phyloP scores from a whole-genome alignment of 768 basidiomycete genomes.

The Lactifluus pinguis region DNA sequence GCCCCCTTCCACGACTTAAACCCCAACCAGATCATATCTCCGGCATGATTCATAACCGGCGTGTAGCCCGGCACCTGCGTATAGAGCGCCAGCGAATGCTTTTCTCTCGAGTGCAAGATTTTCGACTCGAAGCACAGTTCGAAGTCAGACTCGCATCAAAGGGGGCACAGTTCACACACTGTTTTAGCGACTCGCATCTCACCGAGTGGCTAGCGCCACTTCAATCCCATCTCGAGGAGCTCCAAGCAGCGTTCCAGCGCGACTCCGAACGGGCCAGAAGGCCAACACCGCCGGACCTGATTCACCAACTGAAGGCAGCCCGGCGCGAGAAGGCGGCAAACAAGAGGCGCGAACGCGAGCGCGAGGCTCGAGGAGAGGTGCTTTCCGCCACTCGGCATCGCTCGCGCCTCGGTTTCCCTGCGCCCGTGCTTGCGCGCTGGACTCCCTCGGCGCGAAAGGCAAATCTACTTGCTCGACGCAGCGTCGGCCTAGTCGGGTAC shows the following conservation, averaged over 20 bases:
- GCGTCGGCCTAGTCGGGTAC: slow-evolving; percentile 61
- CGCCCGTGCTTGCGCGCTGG: slow-evolving; percentile 49
- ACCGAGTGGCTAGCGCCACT: slow-evolving; percentile 31
- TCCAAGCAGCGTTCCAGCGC: slow-evolving; percentile 29
- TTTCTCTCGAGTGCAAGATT: slow-evolving; percentile 27
- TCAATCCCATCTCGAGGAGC: slow-evolving; percentile 23
- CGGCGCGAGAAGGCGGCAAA: slow-evolving; percentile 52
- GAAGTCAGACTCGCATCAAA: slow-evolving; percentile 25
- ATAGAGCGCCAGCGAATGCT: slow-evolving; percentile 29
- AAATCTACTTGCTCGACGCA: slow-evolving; percentile 43
- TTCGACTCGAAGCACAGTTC: slow-evolving; percentile 32
- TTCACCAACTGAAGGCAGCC: slow-evolving; percentile 44
- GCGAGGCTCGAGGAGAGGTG: slow-evolving; percentile 59
- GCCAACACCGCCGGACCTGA: slow-evolving; percentile 41
- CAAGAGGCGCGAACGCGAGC: slow-evolving; percentile 50
- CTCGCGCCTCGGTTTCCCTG: slow-evolving; percentile 50
- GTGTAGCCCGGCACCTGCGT: slow-evolving; percentile 37
- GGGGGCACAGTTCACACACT: slow-evolving; percentile 7
- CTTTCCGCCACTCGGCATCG: slow-evolving; percentile 39
- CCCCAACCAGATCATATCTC: slow-evolving; percentile 70
- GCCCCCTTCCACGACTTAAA: slow-evolving; percentile 67
- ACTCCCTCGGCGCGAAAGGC: slow-evolving; percentile 34
- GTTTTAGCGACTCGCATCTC: slow-evolving; percentile 20
- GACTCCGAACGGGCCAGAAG: slow-evolving; percentile 36
- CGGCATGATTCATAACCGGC: slow-evolving; percentile 54